phyloP scores from a whole-genome alignment of 208 protist genomes.

The Acanthamoeba lenticulata region DNA sequence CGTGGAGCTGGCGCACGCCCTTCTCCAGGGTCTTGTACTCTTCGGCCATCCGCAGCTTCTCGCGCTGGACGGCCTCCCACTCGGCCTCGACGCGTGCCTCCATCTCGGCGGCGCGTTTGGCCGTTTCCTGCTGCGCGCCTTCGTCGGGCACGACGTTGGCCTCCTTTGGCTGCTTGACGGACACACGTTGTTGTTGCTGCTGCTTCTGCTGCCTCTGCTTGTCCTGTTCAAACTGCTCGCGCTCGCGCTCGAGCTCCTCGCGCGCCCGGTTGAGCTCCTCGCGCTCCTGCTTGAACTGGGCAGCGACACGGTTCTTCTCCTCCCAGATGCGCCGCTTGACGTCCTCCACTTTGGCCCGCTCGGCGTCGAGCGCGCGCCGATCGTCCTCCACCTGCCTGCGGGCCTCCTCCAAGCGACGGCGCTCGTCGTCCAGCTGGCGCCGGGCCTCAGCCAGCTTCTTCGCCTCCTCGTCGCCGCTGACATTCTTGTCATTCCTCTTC shows the following conservation, averaged over 20 bases:
- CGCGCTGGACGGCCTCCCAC: background rate
- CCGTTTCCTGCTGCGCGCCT: background rate
- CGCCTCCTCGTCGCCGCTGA: background rate
- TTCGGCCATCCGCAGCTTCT: background rate
- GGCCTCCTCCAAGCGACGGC: background rate
- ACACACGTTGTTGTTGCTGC: too few species aligned
- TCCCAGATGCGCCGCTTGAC: slow-evolving; percentile 26
- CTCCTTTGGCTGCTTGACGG: too few species aligned
- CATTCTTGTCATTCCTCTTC: background rate
- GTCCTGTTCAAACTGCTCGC: background rate
- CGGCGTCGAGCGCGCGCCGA: background rate
- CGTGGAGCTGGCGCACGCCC: slow-evolving; percentile 12
- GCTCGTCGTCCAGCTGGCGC: background rate
- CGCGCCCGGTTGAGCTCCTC: background rate
- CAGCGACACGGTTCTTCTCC: slow-evolving; percentile 34
- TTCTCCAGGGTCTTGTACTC: background rate
- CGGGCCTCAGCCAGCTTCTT: background rate
- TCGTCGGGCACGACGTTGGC: background rate
- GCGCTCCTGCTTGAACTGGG: slow-evolving; percentile 45
- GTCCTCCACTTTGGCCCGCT: slow-evolving; percentile 27
- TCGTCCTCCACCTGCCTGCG: background rate
- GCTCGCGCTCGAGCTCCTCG: background rate
- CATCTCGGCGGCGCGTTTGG: too few species aligned
- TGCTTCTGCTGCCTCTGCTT: background rate
- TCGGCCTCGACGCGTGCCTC: background rate